phyloP scores from a whole-genome alignment of 331 rosid species.

The Prunus yedoensis region DNA sequence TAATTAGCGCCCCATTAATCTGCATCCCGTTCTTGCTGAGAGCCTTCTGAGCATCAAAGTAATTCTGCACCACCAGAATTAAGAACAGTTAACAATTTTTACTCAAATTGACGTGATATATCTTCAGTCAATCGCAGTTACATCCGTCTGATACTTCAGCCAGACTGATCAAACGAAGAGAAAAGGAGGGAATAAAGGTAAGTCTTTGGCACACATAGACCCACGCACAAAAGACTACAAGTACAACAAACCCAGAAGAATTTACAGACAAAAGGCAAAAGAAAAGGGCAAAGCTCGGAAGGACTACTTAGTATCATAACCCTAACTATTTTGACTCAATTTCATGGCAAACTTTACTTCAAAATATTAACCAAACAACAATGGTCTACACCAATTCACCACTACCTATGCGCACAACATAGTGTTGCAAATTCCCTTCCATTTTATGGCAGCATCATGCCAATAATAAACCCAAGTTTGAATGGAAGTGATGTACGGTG shows the following conservation, averaged over 20 bases:
- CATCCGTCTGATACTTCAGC: neutral
- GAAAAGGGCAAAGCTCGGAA: no score
- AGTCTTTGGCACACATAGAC: neutral
- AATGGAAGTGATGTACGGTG: neutral
- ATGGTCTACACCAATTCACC: neutral
- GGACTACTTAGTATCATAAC: neutral
- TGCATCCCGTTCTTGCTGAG: slow-evolving; percentile 87
- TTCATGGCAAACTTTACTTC: neutral
- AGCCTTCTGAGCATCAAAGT: slow-evolving; percentile 86
- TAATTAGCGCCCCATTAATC: slow-evolving; percentile 78
- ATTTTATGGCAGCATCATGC: neutral
- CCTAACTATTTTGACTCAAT: neutral
- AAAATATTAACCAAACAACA: neutral
- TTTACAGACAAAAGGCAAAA: neutral
- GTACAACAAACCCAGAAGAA: neutral
- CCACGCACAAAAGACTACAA: neutral
- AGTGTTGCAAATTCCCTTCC: neutral
- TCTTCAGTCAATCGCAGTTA: neutral
- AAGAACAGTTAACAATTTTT: neutral
- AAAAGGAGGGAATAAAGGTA: neutral
- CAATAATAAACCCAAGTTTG: neutral
- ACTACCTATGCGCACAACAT: neutral
- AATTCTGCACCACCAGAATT: slow-evolving; percentile 58
- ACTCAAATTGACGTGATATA: neutral
- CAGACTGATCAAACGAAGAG: neutral